Conservation (phyloP, 352 stramenopile genomes). For the Blastocystis sp. region DNA sequence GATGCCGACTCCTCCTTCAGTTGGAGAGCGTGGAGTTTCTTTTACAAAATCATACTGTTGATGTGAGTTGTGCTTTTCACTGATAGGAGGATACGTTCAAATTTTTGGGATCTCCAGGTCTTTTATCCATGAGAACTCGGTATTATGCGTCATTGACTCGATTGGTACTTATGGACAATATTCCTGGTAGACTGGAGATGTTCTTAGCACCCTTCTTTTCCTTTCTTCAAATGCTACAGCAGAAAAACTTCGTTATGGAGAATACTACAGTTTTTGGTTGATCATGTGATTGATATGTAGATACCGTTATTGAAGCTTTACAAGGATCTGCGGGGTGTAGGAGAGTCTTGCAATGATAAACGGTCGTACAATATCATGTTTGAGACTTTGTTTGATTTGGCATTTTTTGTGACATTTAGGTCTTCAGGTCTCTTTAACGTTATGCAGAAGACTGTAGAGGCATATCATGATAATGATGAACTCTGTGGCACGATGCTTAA, state of each 20-base stretch:
- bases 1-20: conserved; percentile 33
- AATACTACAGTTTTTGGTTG: neutral
- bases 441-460: neutral
- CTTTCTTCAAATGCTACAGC: neutral
- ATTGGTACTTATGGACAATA: conserved; percentile 58
- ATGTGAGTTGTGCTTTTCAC: neutral
- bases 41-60: conserved; percentile 57
- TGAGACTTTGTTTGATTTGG: conserved; percentile 5
- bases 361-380: conserved; percentile 27
- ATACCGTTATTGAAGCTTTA: conserved; percentile 25
- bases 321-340: conserved; percentile 47
- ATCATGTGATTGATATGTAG: neutral
- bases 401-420: neutral
- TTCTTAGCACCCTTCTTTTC: conserved; percentile 34
- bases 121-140: neutral
- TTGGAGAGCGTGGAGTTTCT: conserved; percentile 53
- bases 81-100: conserved; percentile 15
- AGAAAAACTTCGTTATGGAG: neutral
- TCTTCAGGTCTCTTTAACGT: neutral
- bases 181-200: conserved; percentile 25
- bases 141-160: conserved; percentile 42
- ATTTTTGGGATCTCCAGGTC: neutral
- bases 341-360: neutral
- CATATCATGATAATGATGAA: neutral
- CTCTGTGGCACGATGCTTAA: neutral